phyloP scores from a whole-genome alignment of 164 flowering plant genomes.

The Litsea cubeba region DNA sequence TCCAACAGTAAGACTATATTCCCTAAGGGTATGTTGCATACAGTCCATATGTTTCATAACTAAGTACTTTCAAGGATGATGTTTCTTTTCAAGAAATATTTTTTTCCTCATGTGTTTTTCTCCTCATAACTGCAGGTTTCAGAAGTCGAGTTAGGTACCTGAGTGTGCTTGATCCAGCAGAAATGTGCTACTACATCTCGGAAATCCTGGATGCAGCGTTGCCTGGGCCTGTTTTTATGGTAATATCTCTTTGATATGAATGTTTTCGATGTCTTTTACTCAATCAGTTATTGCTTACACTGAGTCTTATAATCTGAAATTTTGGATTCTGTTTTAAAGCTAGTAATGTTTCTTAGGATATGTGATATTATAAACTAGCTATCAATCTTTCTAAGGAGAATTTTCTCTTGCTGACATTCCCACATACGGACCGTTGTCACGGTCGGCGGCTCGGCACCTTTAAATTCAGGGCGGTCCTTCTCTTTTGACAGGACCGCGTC shows the following conservation, averaged over 20 bases:
- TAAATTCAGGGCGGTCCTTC: background rate
- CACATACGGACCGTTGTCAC: background rate
- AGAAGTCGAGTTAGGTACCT: conserved; percentile 79
- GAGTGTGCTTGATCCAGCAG: conserved; percentile 68
- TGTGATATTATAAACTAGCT: too few relatives aligned
- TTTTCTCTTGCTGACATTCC: background rate
- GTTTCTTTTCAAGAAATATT: background rate
- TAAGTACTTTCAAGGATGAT: background rate
- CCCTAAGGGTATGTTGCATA: conserved; percentile 64
- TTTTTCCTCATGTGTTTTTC: conserved; percentile 1
- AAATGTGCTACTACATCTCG: conserved; percentile 64
- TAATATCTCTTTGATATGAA: conserved; percentile 24
- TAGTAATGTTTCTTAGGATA: background rate
- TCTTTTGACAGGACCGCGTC: background rate
- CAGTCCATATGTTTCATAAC: conserved; percentile 5
- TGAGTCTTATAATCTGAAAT: background rate
- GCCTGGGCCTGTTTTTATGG: conserved; percentile 80
- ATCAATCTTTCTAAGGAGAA: background rate
- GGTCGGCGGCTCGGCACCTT: background rate
- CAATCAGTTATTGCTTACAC: background rate
- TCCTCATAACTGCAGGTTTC: conserved; percentile 59
- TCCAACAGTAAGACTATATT: conserved; percentile 69
- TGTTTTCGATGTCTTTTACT: background rate
- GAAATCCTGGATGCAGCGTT: conserved; percentile 79
- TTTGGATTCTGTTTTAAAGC: background rate